Base-by-base conservation (phyloP, 768 basidiomycete genomes). In the Polyporus arcularius region DNA sequence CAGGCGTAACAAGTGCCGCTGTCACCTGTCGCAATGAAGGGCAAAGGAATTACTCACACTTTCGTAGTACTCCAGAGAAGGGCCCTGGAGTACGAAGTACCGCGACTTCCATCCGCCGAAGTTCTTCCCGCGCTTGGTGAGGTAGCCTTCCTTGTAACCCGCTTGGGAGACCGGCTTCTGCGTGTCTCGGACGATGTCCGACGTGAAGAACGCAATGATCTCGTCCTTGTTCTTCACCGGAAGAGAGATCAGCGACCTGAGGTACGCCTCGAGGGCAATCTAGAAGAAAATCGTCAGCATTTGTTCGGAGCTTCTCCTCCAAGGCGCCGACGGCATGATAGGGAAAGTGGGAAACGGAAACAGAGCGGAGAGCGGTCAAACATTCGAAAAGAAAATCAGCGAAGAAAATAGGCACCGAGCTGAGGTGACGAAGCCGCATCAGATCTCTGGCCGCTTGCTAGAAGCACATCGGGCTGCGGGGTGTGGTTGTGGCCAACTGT, bases 91-190 rank as follows among this genome's bases (percentile, higher is more conserved):
- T 8, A 98, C 94, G 68, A 98, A 98, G 74, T 88, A 99, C 45
- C 97, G 83, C 28, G 94, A 94, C 71, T 96, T 96, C 96, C 94
- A 96, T 2, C 96, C 95, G 47, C 97, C 97, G 75, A 98, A 98
- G 70, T 94, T 97, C 79, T 98, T 94, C 21, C 96, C 96, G 59
- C 94, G 83, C 76, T 98, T 98, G 18, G 96, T 98, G 39, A 97
- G 78, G 72, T 96, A 96, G 15, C 96, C 96, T 73, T 96, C 93
- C 74, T 96, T 97, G 76, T 95, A 87, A 30, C 91, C 91, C 2
- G 81, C 81, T 70, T 90, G 89, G 78, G 85, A 84, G 18, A 90
- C 90, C 2, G 91, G 89, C 62, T 87, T 85, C 71, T 84, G 85
- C 47, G 87, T 78, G 64, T 88, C 87, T 38, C 86, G 86, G 39